A percentile compares a stretch with the other conserved stretches of the same genome.
Evolutionary conservation across 2,329 filamentous ascomycete species (phyloP).

Genomic region (Fusarium tjaetaba): DNA sequence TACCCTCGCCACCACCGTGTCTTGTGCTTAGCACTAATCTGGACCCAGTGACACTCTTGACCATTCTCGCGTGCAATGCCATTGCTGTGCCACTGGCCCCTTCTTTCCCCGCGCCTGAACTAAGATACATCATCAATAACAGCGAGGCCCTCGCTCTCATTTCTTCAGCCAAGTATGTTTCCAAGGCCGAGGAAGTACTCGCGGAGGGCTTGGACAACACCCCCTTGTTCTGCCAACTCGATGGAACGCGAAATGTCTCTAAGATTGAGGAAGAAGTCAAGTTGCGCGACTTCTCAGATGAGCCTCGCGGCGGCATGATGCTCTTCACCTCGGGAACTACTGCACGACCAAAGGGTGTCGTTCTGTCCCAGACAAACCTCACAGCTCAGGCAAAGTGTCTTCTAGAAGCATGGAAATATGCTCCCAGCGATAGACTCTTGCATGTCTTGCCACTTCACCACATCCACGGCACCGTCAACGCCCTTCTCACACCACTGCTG

Average conservation of each 20-base stretch:
- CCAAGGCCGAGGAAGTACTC: constrained; percentile 78
- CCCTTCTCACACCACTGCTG: constrained; percentile 85
- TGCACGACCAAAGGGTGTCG: constrained; percentile 92
- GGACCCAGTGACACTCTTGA: constrained; percentile 80
- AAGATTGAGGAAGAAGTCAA: constrained; percentile 62
- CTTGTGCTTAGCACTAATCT: not conserved
- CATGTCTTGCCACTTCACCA: constrained; percentile 95
- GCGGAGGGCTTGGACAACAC: constrained; percentile 69
- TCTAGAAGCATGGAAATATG: constrained; percentile 87
- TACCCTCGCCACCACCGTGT: rapidly evolving
- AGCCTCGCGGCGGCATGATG: constrained; percentile 83
- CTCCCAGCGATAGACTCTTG: constrained; percentile 78
- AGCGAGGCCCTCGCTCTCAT: constrained; percentile 82
- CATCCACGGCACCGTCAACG: constrained; percentile 96
- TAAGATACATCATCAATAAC: constrained; percentile 92
- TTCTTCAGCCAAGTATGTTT: constrained; percentile 79
- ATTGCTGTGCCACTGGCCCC: constrained; percentile 92
- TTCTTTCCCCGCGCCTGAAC: constrained; percentile 83
- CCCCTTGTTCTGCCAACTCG: constrained; percentile 71
- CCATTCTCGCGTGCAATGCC: constrained; percentile 83
- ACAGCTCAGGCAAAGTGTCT: constrained; percentile 85
- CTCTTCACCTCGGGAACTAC: constrained; percentile 98
- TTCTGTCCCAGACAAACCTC: constrained; percentile 81
- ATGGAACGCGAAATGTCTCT: constrained; percentile 69
- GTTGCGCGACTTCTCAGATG: constrained; percentile 61